Conservation (phyloP, 2,329 filamentous ascomycete genomes). For the Claviceps sp. region DNA sequence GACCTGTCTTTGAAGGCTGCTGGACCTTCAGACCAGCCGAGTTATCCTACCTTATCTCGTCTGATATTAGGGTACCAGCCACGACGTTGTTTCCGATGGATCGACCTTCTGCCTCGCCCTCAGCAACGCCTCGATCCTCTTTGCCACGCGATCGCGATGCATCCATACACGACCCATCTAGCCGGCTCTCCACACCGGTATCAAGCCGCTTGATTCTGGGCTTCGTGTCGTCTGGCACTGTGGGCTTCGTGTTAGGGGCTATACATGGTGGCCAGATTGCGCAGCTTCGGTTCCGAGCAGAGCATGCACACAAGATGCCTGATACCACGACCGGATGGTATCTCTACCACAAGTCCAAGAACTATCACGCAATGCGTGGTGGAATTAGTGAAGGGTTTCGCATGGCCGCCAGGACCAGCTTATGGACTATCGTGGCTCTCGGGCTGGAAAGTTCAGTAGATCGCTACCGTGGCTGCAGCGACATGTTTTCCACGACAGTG, state of each 20-base stretch:
- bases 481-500: slow-evolving; percentile 68
- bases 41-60: too few relatives aligned
- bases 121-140: slow-evolving; percentile 3
- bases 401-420: slow-evolving; percentile 56
- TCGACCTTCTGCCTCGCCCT: neutral
- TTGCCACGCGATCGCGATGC: slow-evolving; percentile 9
- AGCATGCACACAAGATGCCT: slow-evolving; percentile 90
- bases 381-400: slow-evolving; percentile 66
- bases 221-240: slow-evolving; percentile 45
- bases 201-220: slow-evolving; percentile 53
- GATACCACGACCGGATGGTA: slow-evolving; percentile 80
- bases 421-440: slow-evolving; percentile 67
- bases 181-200: slow-evolving; percentile 49
- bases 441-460: slow-evolving; percentile 67
- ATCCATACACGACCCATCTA: slow-evolving; percentile 18
- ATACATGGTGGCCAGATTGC: slow-evolving; percentile 60
- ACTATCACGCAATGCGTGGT: slow-evolving; percentile 71
- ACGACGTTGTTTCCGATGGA: neutral
- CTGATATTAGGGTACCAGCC: neutral
- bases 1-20: too few relatives aligned
- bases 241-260: slow-evolving; percentile 59
- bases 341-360: slow-evolving; percentile 97
- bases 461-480: slow-evolving; percentile 51
- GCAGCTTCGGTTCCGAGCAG: slow-evolving; percentile 77
- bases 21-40: too few relatives aligned